Evolutionary conservation across 2,329 filamentous ascomycete genomes (phyloP), one percentile per base, ranked within the genome.

Genomic region (Orbilia ellipsospora): DNA sequence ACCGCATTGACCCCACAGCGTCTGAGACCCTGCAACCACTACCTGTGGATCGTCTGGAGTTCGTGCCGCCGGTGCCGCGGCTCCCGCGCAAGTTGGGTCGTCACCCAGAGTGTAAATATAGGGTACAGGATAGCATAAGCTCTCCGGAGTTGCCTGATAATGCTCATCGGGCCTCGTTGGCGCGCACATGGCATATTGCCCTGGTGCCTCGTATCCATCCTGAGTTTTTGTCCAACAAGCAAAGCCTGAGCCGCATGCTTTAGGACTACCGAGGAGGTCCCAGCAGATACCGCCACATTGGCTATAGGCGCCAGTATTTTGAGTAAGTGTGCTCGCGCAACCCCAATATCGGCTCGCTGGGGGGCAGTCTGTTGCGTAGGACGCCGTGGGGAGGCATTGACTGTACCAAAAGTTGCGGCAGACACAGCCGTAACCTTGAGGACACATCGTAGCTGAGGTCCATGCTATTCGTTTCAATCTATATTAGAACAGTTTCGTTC

Each of bases 361-460:
- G 4, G 62, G 69, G 36, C 61, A 73, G 12, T 23, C 45, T 18
- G 54, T 55, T 20, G 61, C 28, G 61, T 66, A 65, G n/a, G 69
- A 65, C 15, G 36, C 45, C n/a, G 69, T 73, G 15, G 69, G 69
- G 13, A 73, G 61, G 20, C 69, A 73, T 48, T 73, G 69, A 48
- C 61, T 66, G 55, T 73, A 73, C 61, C 62, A 73, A 45, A 73
- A 66, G 31, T 73, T 73, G 31, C 61, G 69, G 55, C 69, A 73
- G 20, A 62, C 69, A 36, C 69, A 73, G 23, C 61, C 62, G 20
- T 60, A 65, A 13, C 61, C 69, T 45, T 72, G 26, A 10, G 69
- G 69, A 36, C 67, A 66, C 69, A 66, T 61, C 20, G 62, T 73
- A 13, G 61, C 69, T 1, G 61, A 66, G 8, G 69, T 73, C 69